Base-by-base conservation (phyloP, 2,329 filamentous ascomycete genomes). In the Venturia nashicola region DNA sequence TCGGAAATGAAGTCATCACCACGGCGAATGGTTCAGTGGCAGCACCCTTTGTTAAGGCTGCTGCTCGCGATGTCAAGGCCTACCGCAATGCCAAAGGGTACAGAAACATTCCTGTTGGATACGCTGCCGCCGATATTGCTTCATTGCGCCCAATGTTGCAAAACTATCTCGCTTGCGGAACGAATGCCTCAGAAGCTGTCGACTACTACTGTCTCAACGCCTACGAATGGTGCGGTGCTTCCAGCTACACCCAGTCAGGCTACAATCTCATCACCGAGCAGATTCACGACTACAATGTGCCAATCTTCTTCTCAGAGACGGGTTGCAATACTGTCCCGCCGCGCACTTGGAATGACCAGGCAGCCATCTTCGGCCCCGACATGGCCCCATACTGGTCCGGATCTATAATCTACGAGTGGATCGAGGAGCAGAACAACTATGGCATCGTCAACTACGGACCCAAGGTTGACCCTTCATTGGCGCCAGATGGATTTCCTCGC, bases 131-230 rank as follows among this genome's bases (percentile, higher is more conserved):
- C 44, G 91, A 95, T 73, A 93, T 95, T 70, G 82, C 88, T 3
- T 81, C 86, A 65, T 78, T 86, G 16, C 82, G 84, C 16, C 84
- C 84, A 36, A 86, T 85, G 78, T 76, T 86, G 59, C 84, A 86
- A 70, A 82, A 87, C 70, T 96, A 94, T 73, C 79, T 96, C 54
- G 89, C 89, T 14, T 96, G 91, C 74, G 88, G 88, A 66, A 80
- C 79, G 67, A 86, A 94, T 70, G 68, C 79, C 9, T 81, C 81
- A 5, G 87, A 92, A 68, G 83, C 83, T 44, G 75, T 94, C 68
- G 91, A 96, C 73, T 94, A 96, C 76, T 96, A 91, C 74, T 83
- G 86, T 1, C 79, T 96, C 67, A 96, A 96, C 72, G 89, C 89
- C 60, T 94, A 95, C 73, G 88, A 91, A 44, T 79, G 64, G 62